phyloP scores from a whole-genome alignment of 2,329 filamentous ascomycete genomes.

The Myrmaecium sp. region DNA sequence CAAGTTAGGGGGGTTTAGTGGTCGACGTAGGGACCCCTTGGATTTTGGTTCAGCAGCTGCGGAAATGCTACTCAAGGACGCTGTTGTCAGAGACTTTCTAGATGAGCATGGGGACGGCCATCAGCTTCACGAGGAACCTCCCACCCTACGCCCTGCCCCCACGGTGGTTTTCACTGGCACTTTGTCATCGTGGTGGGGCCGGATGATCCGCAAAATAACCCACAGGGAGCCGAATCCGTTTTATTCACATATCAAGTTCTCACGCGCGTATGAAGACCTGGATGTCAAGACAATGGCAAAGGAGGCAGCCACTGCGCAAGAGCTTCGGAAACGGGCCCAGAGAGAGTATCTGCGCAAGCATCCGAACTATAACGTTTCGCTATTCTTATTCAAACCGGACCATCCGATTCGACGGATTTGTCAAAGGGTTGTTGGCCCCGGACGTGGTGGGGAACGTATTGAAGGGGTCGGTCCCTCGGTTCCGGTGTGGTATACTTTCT shows the following conservation, averaged over 20 bases:
- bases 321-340: conserved; percentile 72
- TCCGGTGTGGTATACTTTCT: conserved; percentile 81
- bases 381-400: conserved; percentile 68
- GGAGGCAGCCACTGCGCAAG: conserved; percentile 70
- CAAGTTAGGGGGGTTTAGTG: conserved; percentile 43
- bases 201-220: conserved; percentile 37
- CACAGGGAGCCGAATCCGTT: conserved; percentile 82
- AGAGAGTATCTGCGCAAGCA: conserved; percentile 77
- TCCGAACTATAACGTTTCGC: conserved; percentile 79
- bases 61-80: conserved; percentile 93
- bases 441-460: conserved; percentile 69
- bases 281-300: conserved; percentile 80
- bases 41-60: conserved; percentile 84
- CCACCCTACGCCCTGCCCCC: conserved; percentile 13
- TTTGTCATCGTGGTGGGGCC: conserved; percentile 45
- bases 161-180: conserved; percentile 38
- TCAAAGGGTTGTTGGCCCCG: conserved; percentile 79
- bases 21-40: conserved; percentile 58
- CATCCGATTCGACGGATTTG: conserved; percentile 70
- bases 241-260: conserved; percentile 63
- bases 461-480: conserved; percentile 83
- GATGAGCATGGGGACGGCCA: conserved; percentile 38
- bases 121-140: conserved; percentile 8
- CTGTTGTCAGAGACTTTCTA: conserved; percentile 85
- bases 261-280: conserved; percentile 55